Evolutionary conservation across 805 yeast species (phyloP), one percentile per base, ranked within the genome.

Genomic region (Teunomyces gatunensis): DNA sequence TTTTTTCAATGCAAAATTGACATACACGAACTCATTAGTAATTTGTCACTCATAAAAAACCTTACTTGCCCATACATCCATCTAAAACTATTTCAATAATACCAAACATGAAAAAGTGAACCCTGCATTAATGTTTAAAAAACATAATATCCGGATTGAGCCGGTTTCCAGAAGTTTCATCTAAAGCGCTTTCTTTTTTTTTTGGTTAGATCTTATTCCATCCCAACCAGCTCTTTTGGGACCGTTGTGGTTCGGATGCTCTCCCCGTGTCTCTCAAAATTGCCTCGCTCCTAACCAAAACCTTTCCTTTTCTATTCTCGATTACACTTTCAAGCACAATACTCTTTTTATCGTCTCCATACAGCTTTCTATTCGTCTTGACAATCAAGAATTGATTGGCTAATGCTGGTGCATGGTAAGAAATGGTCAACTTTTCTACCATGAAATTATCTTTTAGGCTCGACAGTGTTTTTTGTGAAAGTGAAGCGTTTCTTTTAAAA

Each of bases 341-440:
- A 5, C 63, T 62, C 23, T 74, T 68, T 13, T 59, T 52, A 20
- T 62, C 58, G 28, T 69, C 70, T 12, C 51, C 49, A 6, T 47
- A 53, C 17, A 72, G 64, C 17, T 75, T 64, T 30, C 51, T 53
- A 17, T 47, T 56, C 0, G 89, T 79, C 56, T 77, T 81, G 13
- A 90, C 73, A 2, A 87, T 75, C 33, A 89, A 74, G 56, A 89
- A 87, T 51, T 83, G 89, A 59, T 89, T 84, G 11, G 92, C 90
- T 45, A 86, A 64, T 0, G 96, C 83, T 7, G 97, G 97, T 50
- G 75, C 71, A 49, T 73, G 78, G 65, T 90, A 90, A 36, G 72
- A 70, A 11, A 84, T 57, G 6, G 75, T 67, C 41, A 83, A 61
- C 20, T 67, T 62, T 32, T 75, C 74, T 3, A 84, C 81, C 18